phyloP scores from a whole-genome alignment of 2,329 filamentous ascomycete genomes.

The Diplodia seriata region DNA sequence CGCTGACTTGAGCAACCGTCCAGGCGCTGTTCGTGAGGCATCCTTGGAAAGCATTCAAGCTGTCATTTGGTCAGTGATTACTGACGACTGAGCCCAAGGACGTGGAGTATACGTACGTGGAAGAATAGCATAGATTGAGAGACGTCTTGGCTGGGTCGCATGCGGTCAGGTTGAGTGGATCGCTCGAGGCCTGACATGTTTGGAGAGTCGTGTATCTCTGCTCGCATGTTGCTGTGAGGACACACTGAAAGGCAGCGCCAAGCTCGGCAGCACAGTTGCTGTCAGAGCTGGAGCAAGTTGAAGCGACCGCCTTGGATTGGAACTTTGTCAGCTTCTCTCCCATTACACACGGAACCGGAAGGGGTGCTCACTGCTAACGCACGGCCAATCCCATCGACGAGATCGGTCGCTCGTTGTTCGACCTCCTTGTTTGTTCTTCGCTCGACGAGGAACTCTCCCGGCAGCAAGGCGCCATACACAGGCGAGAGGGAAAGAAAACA shows the following conservation, averaged over 20 bases:
- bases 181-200: conserved; percentile 6
- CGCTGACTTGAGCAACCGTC: not conserved
- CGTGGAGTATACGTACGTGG: not conserved
- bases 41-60: conserved; percentile 5
- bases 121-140: conserved; percentile 7
- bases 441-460: conserved; percentile 3
- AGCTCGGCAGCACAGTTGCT: conserved; percentile 2
- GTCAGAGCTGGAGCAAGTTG: not conserved
- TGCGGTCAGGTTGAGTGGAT: not conserved
- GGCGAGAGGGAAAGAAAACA: conserved; percentile 6
- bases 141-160: conserved; percentile 10
- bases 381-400: not conserved
- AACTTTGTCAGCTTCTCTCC: not conserved
- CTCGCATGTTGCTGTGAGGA: conserved; percentile 10
- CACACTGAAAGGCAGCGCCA: conserved; percentile 1
- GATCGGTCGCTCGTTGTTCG: not conserved
- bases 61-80: not conserved
- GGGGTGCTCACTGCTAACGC: not conserved
- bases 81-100: not conserved
- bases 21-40: not conserved
- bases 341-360: not conserved
- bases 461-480: conserved; percentile 2
- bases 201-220: conserved; percentile 8
- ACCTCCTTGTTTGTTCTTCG: not conserved
- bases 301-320: not conserved